Evolutionary conservation across 2,329 filamentous ascomycete species (phyloP).

Genomic region (Phyllosticta ampelicida): DNA sequence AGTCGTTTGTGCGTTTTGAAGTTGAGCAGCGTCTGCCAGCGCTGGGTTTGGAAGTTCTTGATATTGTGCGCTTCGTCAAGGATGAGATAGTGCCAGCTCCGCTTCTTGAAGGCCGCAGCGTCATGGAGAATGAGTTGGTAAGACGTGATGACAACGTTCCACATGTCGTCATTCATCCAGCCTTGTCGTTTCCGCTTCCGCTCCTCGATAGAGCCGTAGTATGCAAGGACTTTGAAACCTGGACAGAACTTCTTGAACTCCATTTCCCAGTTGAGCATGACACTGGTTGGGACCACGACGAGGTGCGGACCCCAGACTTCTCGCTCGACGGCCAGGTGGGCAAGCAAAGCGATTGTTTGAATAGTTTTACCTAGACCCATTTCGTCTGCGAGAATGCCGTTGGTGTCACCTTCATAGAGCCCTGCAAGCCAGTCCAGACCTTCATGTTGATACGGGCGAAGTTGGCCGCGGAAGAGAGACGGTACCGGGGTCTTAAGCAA

Average conservation of each 20-base stretch:
- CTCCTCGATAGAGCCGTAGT: constrained; percentile 91
- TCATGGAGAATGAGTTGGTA: constrained; percentile 95
- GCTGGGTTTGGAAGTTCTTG: constrained; percentile 96
- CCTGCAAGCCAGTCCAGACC: constrained; percentile 96
- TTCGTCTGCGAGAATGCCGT: constrained; percentile 93
- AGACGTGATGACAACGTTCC: constrained; percentile 96
- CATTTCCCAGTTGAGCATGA: constrained; percentile 99
- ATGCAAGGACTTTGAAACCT: constrained; percentile 94
- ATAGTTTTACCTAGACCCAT: constrained; percentile 99
- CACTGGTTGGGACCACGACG: constrained; percentile 92
- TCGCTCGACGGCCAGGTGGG: constrained; percentile 82
- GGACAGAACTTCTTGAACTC: constrained; percentile 99
- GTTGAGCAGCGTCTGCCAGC: constrained; percentile 89
- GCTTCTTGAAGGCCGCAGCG: constrained; percentile 82
- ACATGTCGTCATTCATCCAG: constrained; percentile 82
- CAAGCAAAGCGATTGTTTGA: constrained; percentile 88
- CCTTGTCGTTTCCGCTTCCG: constrained; percentile 81
- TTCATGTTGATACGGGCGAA: constrained; percentile 93
- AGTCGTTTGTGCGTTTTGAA: constrained; percentile 86
- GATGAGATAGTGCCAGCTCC: constrained; percentile 96
- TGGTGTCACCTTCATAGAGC: constrained; percentile 83
- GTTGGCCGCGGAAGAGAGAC: constrained; percentile 68
- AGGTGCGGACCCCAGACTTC: constrained; percentile 93
- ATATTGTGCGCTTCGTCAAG: constrained; percentile 98
- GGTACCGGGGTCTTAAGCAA: constrained; percentile 45